Base-by-base conservation (phyloP, 208 protist species). In the Leishmania turanica region DNA sequence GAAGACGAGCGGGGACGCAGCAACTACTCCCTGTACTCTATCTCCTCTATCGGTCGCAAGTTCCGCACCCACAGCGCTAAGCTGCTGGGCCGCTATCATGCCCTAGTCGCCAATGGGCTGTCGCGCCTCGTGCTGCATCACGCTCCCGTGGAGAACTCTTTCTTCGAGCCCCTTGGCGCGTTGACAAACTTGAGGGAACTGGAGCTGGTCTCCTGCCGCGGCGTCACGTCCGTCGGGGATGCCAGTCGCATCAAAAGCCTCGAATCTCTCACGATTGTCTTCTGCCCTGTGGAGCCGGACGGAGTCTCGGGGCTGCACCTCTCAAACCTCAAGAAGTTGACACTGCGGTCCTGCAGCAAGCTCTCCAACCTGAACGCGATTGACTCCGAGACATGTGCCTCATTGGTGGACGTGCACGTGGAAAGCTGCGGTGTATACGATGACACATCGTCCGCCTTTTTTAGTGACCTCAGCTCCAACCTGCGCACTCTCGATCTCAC, bases 371-470 rank as follows among this genome's bases (percentile, higher is more conserved):
- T 97, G 27, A 95, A 94, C 83, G 89, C 84, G 4, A 93, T 97
- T 69, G 80, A 84, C 45, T 40, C 85, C 6, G 88, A 91, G 34
- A 97, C 93, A 34, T 90, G 87, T 27, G 81, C 85, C 11, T 80
- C 86, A 40, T 79, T 97, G 72, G 85, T 89, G 75, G 88, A 94
- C 64, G 79, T 97, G 72, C 87, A 88, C 76, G 78, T 97, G 21
- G 93, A 95, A 80, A 89, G 87, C 77, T 97, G 93, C 64, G 86
- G 85, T 72, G 90, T 95, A 37, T 92, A 90, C 82, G 93, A 96
- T 78, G 90, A 93, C 77, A 95, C 88, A 13, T 84, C 84, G n/a
- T 89, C 90, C 49, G 76, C 86, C 45, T 92, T 96, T 60, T 94
- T 95, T 80, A 73, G 79, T 11, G 65, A 87, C 69, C 79, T 96